These are phyloP conservation scores for Thuja plicata DNA, from an alignment of 83 land plant genomes.

Conservation along the genomic window DNA sequence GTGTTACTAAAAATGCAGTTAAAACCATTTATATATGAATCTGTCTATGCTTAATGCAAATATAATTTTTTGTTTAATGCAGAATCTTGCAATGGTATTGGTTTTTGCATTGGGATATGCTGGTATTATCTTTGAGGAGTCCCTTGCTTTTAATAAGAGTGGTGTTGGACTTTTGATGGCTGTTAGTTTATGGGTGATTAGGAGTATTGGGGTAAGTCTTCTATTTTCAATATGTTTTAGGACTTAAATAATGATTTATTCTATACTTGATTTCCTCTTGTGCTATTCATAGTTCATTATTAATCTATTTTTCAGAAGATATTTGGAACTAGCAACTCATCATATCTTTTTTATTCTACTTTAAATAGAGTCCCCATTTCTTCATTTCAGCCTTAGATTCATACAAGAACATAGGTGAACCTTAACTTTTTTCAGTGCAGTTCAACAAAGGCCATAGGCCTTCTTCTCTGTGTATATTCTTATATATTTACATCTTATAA, in stretches of 20 bases:
- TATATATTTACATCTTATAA: background rate
- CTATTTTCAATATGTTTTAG: background rate
- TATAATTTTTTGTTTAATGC: slow-evolving; percentile 18
- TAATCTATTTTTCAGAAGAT: slow-evolving; percentile 1
- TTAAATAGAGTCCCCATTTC: background rate
- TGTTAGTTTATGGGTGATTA: slow-evolving; percentile 88
- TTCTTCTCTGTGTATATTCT: background rate
- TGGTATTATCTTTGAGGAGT: slow-evolving; percentile 96
- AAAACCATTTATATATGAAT: background rate
- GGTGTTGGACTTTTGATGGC: slow-evolving; percentile 98
- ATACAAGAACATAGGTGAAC: background rate
- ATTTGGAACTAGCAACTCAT: background rate
- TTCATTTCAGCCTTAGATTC: background rate
- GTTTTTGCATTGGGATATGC: slow-evolving; percentile 86
- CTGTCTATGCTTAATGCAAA: background rate
- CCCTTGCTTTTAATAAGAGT: slow-evolving; percentile 95
- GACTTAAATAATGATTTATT: background rate
- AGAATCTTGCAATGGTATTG: slow-evolving; percentile 87
- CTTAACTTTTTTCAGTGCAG: background rate
- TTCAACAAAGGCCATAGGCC: background rate
- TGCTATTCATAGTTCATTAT: background rate
- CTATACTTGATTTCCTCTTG: background rate
- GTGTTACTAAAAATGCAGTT: background rate
- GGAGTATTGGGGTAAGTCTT: slow-evolving; percentile 87
- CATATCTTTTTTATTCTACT: background rate